These are phyloP conservation scores for Hanseniaspora gamundiae DNA, from an alignment of 1,139 yeast species.

Conservation along the genomic window DNA sequence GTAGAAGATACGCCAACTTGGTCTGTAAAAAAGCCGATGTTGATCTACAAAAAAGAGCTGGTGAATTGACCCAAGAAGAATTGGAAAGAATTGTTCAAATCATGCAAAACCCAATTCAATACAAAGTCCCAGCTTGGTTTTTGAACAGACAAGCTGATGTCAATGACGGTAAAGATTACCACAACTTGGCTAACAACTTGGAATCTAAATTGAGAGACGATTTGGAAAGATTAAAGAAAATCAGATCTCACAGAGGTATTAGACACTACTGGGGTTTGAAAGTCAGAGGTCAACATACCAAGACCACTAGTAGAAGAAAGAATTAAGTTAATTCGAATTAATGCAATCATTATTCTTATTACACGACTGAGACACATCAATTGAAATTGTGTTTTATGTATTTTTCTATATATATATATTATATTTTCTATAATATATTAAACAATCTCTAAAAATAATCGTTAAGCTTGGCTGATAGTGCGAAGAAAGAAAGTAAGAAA, in stretches of 20 bases:
- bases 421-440: neutral
- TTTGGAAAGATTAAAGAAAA: slow-evolving; percentile 98
- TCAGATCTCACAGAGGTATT: slow-evolving; percentile 99
- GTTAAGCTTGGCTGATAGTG: no score
- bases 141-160: slow-evolving; percentile 99
- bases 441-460: neutral
- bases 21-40: slow-evolving; percentile 99
- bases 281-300: slow-evolving; percentile 99
- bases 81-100: slow-evolving; percentile 99
- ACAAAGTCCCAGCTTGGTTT: slow-evolving; percentile 99
- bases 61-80: slow-evolving; percentile 99
- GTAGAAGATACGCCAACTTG: slow-evolving; percentile 99
- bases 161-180: slow-evolving; percentile 98
- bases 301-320: slow-evolving; percentile 92
- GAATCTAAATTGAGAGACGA: slow-evolving; percentile 99
- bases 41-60: slow-evolving; percentile 97
- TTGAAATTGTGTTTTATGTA: neutral
- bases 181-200: slow-evolving; percentile 96
- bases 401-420: neutral
- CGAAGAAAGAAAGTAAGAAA: no score
- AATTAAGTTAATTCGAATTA: slow-evolving; percentile 15
- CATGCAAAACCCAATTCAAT: slow-evolving; percentile 99
- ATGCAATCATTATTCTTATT: neutral
- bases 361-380: no score
- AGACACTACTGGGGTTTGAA: slow-evolving; percentile 99